These are phyloP conservation scores for Malus sylvestris DNA, from an alignment of 306 rosid species.

Conservation along the genomic window DNA sequence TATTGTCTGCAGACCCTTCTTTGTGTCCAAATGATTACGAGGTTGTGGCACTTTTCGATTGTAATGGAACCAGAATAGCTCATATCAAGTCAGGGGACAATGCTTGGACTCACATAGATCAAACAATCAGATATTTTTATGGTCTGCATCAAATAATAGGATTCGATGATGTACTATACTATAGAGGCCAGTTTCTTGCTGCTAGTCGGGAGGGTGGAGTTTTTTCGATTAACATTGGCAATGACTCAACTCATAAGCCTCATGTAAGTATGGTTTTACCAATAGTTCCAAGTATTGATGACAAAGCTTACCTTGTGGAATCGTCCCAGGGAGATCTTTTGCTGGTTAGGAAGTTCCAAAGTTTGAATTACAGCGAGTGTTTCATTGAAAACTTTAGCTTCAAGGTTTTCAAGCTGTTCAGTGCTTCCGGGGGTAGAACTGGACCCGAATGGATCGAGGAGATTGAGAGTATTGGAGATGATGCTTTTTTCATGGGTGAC, in stretches of 20 bases:
- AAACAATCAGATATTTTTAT: neutral
- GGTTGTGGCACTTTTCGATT: neutral
- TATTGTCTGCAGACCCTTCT: neutral
- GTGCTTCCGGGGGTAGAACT: neutral
- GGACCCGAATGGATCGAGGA: neutral
- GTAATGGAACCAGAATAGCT: neutral
- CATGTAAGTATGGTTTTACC: neutral
- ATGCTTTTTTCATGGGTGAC: neutral
- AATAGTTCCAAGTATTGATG: neutral
- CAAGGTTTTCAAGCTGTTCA: neutral
- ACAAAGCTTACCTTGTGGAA: neutral
- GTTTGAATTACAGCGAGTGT: neutral
- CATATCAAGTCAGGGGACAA: neutral
- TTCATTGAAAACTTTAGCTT: neutral
- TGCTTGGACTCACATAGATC: neutral
- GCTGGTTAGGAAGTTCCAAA: neutral
- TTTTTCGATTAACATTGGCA: neutral
- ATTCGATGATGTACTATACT: neutral
- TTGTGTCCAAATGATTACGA: neutral
- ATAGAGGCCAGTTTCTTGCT: neutral
- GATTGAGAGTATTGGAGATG: neutral
- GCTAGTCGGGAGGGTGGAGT: neutral
- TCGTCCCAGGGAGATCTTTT: neutral
- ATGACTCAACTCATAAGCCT: neutral
- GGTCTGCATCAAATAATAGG: neutral